Conservation (phyloP, 1,139 yeast species). For the Candida sp. region DNA sequence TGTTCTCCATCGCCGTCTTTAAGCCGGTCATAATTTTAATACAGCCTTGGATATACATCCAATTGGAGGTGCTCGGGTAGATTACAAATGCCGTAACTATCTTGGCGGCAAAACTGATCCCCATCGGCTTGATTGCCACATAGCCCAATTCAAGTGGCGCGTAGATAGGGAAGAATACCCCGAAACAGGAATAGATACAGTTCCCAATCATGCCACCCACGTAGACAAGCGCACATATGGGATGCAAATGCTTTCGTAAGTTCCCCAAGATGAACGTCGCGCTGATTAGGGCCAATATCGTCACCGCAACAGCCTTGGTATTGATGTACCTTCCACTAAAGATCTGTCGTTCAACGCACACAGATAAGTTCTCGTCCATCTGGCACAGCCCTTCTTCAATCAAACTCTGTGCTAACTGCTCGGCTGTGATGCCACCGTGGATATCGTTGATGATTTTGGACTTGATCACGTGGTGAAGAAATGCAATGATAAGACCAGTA, state of each 20-base stretch:
- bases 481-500: slow-evolving; percentile 22
- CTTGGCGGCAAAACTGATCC: slow-evolving; percentile 25
- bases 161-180: slow-evolving; percentile 31
- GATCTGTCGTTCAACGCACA: slow-evolving; percentile 26
- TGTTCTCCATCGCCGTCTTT: slow-evolving; percentile 20
- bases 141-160: slow-evolving; percentile 24
- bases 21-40: slow-evolving; percentile 20
- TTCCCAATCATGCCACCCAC: slow-evolving; percentile 27
- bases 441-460: slow-evolving; percentile 28
- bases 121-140: slow-evolving; percentile 27
- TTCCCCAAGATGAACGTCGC: slow-evolving; percentile 29
- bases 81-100: slow-evolving; percentile 23
- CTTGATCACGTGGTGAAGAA: slow-evolving; percentile 29
- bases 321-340: slow-evolving; percentile 33
- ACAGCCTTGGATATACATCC: slow-evolving; percentile 23
- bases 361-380: slow-evolving; percentile 16
- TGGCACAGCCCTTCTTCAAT: slow-evolving; percentile 34
- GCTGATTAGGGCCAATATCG: slow-evolving; percentile 26
- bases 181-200: slow-evolving; percentile 28
- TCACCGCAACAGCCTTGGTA: slow-evolving; percentile 29
- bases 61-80: slow-evolving; percentile 37
- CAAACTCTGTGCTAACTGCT: slow-evolving; percentile 19
- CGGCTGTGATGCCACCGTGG: slow-evolving; percentile 28
- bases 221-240: slow-evolving; percentile 23
- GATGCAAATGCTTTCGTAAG: slow-evolving; percentile 22